A percentile compares a stretch with the other conserved stretches of the same genome.
These are phyloP conservation scores for Chenopodium formosanum DNA, from an alignment of 148 eudicot genomes.

Conservation along the genomic window DNA sequence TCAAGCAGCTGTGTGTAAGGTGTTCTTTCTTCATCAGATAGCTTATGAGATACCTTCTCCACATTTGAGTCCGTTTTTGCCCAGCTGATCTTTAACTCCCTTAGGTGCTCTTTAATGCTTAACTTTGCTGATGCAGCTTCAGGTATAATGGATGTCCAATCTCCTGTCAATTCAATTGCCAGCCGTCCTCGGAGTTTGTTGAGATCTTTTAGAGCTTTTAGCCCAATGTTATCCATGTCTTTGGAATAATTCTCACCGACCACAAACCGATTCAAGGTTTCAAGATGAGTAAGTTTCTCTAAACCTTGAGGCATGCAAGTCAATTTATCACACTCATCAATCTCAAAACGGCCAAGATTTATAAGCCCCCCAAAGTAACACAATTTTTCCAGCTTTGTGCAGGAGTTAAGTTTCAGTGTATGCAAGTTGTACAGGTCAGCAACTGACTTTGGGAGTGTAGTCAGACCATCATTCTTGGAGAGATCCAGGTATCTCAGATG, in stretches of 20 bases:
- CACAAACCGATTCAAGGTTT: conserved; percentile 19
- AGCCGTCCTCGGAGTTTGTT: conserved; percentile 19
- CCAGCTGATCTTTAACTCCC: conserved; percentile 27
- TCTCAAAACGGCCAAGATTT: conserved; percentile 24
- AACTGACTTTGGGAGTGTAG: conserved; percentile 19
- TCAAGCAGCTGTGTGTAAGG: conserved; percentile 11
- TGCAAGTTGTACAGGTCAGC: conserved; percentile 28
- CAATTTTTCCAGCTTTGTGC: conserved; percentile 14
- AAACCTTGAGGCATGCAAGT: conserved; percentile 26
- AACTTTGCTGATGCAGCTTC: conserved; percentile 2
- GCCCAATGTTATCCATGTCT: background rate
- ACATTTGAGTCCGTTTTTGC: background rate
- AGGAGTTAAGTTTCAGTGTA: conserved; percentile 26
- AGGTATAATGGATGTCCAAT: conserved; percentile 21
- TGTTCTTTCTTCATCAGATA: background rate
- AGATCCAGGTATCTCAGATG: conserved; percentile 30
- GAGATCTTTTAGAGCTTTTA: conserved; percentile 17
- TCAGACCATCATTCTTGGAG: conserved; percentile 24
- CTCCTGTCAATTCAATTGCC: conserved; percentile 23
- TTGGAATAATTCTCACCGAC: conserved; percentile 13
- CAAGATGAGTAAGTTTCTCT: conserved; percentile 20
- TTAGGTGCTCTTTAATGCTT: background rate
- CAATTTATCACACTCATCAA: conserved; percentile 29
- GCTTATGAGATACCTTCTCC: no score
- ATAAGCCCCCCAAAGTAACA: conserved; percentile 8